Conservation (phyloP, 2,329 filamentous ascomycete species). For the Fusarium sororula region DNA sequence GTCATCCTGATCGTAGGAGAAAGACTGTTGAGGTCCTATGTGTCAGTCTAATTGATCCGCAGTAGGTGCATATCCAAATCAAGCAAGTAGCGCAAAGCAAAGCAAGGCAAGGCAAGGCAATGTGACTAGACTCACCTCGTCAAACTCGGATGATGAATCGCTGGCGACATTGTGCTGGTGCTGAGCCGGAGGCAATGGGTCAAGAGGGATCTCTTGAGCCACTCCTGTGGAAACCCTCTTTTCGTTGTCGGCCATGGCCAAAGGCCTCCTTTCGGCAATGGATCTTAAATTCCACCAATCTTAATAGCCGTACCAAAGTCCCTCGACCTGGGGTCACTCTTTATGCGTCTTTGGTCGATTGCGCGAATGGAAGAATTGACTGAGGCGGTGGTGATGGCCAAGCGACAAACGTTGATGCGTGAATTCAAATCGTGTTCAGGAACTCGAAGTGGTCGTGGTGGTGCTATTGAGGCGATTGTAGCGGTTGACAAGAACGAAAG, state of each 20-base stretch:
- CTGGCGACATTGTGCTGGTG: slow-evolving; percentile 22
- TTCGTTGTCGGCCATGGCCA: slow-evolving; percentile 46
- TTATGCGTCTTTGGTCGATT: slow-evolving; percentile 3
- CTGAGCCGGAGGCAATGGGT: slow-evolving; percentile 28
- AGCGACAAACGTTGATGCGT: background rate
- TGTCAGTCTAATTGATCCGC: slow-evolving; percentile 10
- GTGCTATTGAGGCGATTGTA: background rate
- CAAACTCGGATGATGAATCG: slow-evolving; percentile 40
- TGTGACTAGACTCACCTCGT: slow-evolving; percentile 35
- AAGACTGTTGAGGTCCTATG: slow-evolving; percentile 40
- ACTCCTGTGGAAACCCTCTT: slow-evolving; percentile 37
- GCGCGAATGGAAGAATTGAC: slow-evolving; percentile 8
- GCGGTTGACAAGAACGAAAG: background rate
- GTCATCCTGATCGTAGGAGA: slow-evolving; percentile 52
- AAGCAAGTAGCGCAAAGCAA: background rate
- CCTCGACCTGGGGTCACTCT: slow-evolving; percentile 14
- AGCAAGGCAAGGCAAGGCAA: background rate
- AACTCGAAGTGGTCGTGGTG: background rate
- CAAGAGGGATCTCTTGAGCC: slow-evolving; percentile 31
- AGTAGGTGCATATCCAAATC: background rate
- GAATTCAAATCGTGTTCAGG: slow-evolving; percentile 1
- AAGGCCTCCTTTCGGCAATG: slow-evolving; percentile 31
- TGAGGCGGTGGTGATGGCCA: background rate
- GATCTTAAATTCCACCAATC: slow-evolving; percentile 36
- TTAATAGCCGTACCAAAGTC: slow-evolving; percentile 1